A percentile compares a stretch with the other conserved stretches of the same genome.
phyloP scores from a whole-genome alignment of 306 rosid genomes.

The Purshia tridentata region DNA sequence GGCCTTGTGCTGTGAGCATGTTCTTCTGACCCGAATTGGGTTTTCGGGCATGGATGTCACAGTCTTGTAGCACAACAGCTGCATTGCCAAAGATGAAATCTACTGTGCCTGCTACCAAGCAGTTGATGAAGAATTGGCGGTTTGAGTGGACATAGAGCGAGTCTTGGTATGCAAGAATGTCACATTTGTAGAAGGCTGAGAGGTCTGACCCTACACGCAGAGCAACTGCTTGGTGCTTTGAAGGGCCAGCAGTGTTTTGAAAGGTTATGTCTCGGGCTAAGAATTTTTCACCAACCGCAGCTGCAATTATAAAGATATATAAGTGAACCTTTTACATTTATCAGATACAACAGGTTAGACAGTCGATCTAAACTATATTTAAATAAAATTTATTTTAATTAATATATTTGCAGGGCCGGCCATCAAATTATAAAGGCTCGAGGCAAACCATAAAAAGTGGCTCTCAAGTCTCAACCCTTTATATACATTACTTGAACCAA shows the following conservation, averaged over 20 bases:
- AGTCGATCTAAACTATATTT: not conserved
- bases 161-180: constrained; percentile 80
- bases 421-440: no score
- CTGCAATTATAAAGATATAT: constrained; percentile 40
- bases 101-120: constrained; percentile 66
- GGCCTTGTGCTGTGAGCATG: constrained; percentile 89
- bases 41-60: constrained; percentile 75
- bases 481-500: no score
- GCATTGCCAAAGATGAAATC: constrained; percentile 92
- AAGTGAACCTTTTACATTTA: not conserved
- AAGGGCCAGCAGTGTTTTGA: constrained; percentile 86
- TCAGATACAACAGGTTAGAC: not conserved
- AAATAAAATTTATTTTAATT: no score
- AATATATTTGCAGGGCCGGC: rapidly evolving
- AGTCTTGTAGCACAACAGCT: constrained; percentile 67
- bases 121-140: constrained; percentile 64
- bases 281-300: constrained; percentile 66
- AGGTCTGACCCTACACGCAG: constrained; percentile 82
- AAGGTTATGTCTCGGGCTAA: constrained; percentile 72
- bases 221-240: constrained; percentile 96
- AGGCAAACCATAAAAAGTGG: no score
- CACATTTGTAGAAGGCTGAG: constrained; percentile 76
- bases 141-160: constrained; percentile 90
- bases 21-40: constrained; percentile 81
- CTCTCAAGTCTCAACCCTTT: no score